Conservation (phyloP, 2,329 filamentous ascomycete genomes). For the Amesomyces nigricolor region DNA sequence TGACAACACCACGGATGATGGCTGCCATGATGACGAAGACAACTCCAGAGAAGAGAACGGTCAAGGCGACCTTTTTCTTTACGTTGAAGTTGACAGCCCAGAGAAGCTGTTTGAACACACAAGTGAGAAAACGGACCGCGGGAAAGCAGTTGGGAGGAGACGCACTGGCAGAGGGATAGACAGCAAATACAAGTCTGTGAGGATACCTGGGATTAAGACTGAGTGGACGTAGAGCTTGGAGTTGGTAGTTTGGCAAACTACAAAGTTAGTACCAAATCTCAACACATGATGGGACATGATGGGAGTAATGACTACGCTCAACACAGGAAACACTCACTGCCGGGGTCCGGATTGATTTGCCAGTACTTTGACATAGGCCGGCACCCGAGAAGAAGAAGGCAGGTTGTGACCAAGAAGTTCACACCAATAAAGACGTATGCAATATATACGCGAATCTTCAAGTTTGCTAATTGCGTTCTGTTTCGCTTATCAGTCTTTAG, state of each 20-base stretch:
- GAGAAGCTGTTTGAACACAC: slow-evolving; percentile 38
- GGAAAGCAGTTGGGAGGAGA: slow-evolving; percentile 22
- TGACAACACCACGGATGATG: slow-evolving; percentile 1
- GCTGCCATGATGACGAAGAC: background rate
- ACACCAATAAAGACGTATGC: slow-evolving; percentile 37
- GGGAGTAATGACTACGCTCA: too few species aligned
- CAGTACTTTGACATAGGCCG: slow-evolving; percentile 45
- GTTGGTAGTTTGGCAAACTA: slow-evolving; percentile 40
- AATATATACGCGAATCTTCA: slow-evolving; percentile 30
- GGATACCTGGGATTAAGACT: slow-evolving; percentile 42
- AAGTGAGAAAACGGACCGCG: background rate
- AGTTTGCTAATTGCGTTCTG: slow-evolving; percentile 23
- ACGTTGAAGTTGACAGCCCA: background rate
- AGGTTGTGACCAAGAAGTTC: slow-evolving; percentile 37
- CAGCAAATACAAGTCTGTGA: slow-evolving; percentile 45
- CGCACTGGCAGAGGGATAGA: slow-evolving; percentile 45
- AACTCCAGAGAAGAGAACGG: background rate
- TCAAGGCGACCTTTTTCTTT: background rate
- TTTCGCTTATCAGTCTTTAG: slow-evolving; percentile 29
- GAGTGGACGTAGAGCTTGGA: slow-evolving; percentile 42
- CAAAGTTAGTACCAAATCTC: slow-evolving; percentile 17
- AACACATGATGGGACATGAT: background rate
- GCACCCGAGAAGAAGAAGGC: slow-evolving; percentile 21
- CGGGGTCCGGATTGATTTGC: slow-evolving; percentile 47
- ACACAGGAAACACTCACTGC: slow-evolving; percentile 34